phyloP scores from a whole-genome alignment of 495 filamentous ascomycete species.

The Geoglossum glabrum region DNA sequence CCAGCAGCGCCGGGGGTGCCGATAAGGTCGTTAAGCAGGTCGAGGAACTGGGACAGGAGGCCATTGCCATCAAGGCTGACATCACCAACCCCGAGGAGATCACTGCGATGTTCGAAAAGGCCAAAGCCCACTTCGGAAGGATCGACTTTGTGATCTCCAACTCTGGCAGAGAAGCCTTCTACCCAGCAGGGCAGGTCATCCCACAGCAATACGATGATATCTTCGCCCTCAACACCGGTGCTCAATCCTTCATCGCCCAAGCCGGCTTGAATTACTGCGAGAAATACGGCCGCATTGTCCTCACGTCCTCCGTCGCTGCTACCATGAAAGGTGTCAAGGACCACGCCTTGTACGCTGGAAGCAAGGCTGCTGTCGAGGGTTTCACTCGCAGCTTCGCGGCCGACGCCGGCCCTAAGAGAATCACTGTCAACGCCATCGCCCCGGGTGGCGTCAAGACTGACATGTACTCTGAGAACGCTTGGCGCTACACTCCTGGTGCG shows the following conservation, averaged over 20 bases:
- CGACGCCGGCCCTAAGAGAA: slow-evolving; percentile 50
- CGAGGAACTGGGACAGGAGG: not conserved
- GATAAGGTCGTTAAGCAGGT: slow-evolving; percentile 11
- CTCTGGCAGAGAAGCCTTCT: slow-evolving; percentile 9
- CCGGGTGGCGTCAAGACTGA: slow-evolving; percentile 64
- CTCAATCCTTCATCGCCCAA: slow-evolving; percentile 44
- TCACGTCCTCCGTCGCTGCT: slow-evolving; percentile 35
- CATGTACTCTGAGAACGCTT: slow-evolving; percentile 49
- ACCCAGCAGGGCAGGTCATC: slow-evolving; percentile 21
- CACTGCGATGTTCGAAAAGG: slow-evolving; percentile 7
- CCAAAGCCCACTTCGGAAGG: slow-evolving; percentile 10
- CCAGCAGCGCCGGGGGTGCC: slow-evolving; percentile 7
- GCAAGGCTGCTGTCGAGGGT: slow-evolving; percentile 62
- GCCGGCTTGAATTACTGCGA: slow-evolving; percentile 42
- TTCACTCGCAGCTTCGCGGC: slow-evolving; percentile 54
- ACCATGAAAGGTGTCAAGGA: slow-evolving; percentile 38
- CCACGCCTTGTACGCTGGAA: slow-evolving; percentile 56
- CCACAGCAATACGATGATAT: slow-evolving; percentile 32
- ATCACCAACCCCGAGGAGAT: slow-evolving; percentile 4
- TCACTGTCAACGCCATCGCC: slow-evolving; percentile 59
- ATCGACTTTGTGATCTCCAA: slow-evolving; percentile 17
- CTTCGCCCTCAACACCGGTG: slow-evolving; percentile 37
- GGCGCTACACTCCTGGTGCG: slow-evolving; percentile 40
- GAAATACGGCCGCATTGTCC: slow-evolving; percentile 24
- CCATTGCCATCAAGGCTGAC: slow-evolving; percentile 11